phyloP scores from a whole-genome alignment of 176 grass and related monocot genomes.

The Raddia distichophylla region DNA sequence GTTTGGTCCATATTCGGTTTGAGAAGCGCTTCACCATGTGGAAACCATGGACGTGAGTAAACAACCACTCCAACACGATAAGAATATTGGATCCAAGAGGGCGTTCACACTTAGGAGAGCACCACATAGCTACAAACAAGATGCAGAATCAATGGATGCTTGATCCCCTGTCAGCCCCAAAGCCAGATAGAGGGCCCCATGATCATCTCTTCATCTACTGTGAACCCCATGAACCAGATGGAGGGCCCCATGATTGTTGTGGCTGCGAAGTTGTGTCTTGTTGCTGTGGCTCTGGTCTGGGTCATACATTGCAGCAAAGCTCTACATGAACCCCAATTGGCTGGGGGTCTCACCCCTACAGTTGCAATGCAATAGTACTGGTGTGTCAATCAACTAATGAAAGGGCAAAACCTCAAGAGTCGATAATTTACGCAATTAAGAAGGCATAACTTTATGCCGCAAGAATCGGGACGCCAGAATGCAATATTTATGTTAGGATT shows the following conservation, averaged over 20 bases:
- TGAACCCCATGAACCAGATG: constrained; percentile 49
- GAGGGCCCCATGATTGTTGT: constrained; percentile 47
- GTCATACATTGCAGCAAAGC: background rate
- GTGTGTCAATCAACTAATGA: background rate
- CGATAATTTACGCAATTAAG: background rate
- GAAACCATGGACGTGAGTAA: constrained; percentile 16
- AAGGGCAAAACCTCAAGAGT: background rate
- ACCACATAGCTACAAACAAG: constrained; percentile 17
- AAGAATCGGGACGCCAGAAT: too few relatives aligned
- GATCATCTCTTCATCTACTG: constrained; percentile 34
- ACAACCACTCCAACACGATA: constrained; percentile 36
- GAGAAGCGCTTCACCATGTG: constrained; percentile 3
- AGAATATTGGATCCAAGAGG: constrained; percentile 22
- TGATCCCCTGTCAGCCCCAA: background rate
- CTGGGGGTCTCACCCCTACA: background rate
- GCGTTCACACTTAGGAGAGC: constrained; percentile 44
- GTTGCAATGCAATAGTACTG: background rate
- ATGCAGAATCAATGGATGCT: constrained; percentile 15
- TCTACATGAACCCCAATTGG: too few relatives aligned
- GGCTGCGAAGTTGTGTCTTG: constrained; percentile 34
- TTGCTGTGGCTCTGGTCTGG: constrained; percentile 45
- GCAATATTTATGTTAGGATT: background rate
- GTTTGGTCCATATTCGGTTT: constrained; percentile 20
- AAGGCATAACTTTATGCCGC: background rate
- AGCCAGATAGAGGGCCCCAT: constrained; percentile 12